phyloP scores from a whole-genome alignment of 2,329 filamentous ascomycete genomes.

The Ophiocordyceps australis region DNA sequence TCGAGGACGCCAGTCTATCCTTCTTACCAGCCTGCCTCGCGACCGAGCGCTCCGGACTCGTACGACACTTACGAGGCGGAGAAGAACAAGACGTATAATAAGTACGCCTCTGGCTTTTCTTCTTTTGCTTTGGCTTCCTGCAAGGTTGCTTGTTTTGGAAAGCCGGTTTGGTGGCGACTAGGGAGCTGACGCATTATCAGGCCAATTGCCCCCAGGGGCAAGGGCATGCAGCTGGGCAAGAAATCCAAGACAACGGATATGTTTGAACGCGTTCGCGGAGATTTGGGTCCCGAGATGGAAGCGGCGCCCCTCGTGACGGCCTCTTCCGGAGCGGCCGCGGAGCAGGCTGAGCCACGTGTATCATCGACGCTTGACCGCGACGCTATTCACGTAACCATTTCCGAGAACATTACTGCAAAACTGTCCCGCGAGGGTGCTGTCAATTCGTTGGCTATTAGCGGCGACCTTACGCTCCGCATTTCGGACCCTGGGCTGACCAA shows the following conservation, averaged over 20 bases:
- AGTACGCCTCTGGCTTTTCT: slow-evolving; percentile 46
- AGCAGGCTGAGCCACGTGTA: slow-evolving; percentile 32
- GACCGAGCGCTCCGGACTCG: slow-evolving; percentile 56
- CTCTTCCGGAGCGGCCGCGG: slow-evolving; percentile 29
- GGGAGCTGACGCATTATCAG: not conserved
- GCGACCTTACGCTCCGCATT: slow-evolving; percentile 82
- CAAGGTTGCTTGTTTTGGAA: no score
- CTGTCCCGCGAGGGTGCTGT: slow-evolving; percentile 75
- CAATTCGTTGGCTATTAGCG: slow-evolving; percentile 75
- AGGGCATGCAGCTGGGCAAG: slow-evolving; percentile 98
- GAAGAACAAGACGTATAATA: slow-evolving; percentile 82
- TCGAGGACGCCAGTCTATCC: slow-evolving; percentile 71
- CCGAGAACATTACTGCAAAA: slow-evolving; percentile 79
- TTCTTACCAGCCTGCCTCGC: slow-evolving; percentile 67
- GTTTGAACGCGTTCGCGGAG: slow-evolving; percentile 86
- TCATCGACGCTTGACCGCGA: slow-evolving; percentile 61
- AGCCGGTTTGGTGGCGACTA: not conserved
- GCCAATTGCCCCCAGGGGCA: slow-evolving; percentile 57
- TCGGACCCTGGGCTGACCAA: slow-evolving; percentile 79
- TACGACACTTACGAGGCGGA: slow-evolving; percentile 94
- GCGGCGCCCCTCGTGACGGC: slow-evolving; percentile 53
- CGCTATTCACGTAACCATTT: slow-evolving; percentile 73
- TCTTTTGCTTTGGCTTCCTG: no score
- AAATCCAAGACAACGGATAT: slow-evolving; percentile 97
- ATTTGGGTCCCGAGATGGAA: slow-evolving; percentile 75